A percentile compares a stretch with the other conserved stretches of the same genome.
These are phyloP conservation scores for Epichloe aotearoae DNA, from an alignment of 2,329 filamentous ascomycete genomes.

Conservation along the genomic window DNA sequence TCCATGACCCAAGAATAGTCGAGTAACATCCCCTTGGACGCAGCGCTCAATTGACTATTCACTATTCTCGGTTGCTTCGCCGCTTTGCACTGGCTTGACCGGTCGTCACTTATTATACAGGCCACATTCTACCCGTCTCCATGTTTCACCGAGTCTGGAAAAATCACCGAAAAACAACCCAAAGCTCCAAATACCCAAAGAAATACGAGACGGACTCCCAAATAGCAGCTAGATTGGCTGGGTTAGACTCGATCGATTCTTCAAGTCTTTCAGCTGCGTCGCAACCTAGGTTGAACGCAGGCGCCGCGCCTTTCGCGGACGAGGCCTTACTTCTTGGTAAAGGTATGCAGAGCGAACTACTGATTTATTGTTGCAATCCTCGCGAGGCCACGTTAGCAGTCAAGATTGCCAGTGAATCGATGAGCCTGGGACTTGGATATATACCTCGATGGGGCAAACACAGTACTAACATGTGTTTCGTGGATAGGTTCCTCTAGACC, in stretches of 20 bases:
- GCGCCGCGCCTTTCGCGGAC: conserved; percentile 1
- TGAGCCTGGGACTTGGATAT: too few relatives aligned
- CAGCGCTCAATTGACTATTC: background rate
- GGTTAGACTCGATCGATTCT: conserved; percentile 1
- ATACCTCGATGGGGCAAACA: too few relatives aligned
- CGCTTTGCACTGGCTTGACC: background rate
- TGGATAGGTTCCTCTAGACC: conserved; percentile 5
- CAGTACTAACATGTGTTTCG: too few relatives aligned
- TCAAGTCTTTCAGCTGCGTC: background rate
- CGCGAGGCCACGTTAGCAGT: background rate
- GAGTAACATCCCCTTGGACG: background rate
- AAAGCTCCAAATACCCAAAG: conserved; percentile 7
- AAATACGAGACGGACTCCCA: conserved; percentile 3
- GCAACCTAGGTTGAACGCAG: background rate
- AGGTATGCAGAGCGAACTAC: conserved; percentile 2
- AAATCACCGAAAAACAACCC: conserved; percentile 15
- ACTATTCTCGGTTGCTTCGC: background rate
- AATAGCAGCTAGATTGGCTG: background rate
- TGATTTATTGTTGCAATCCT: background rate
- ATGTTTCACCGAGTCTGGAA: conserved; percentile 26
- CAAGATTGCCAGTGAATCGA: too few relatives aligned
- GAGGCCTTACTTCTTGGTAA: background rate
- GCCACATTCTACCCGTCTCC: conserved; percentile 11
- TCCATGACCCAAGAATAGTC: background rate
- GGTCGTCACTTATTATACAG: background rate